phyloP scores from a whole-genome alignment of 176 grass and related monocot species.

The Musa itinerans region DNA sequence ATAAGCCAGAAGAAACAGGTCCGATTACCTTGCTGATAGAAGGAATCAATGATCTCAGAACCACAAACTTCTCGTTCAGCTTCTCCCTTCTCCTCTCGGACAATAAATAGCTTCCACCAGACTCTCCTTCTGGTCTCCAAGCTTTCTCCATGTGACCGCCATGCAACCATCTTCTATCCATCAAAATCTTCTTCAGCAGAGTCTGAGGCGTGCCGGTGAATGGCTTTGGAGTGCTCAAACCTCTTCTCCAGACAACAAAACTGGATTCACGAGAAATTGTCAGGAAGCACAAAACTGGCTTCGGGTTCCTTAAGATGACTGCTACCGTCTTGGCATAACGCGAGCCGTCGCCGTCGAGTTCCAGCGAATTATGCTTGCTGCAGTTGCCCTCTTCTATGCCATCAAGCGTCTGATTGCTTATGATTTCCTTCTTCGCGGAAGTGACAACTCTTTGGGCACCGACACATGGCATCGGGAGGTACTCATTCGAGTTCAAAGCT shows the following conservation, averaged over 20 bases:
- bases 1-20: too few relatives aligned
- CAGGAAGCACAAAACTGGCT: not conserved
- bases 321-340: constrained; percentile 31
- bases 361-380: constrained; percentile 21
- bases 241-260: constrained; percentile 53
- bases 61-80: constrained; percentile 72
- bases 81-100: constrained; percentile 71
- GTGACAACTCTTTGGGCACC: not conserved
- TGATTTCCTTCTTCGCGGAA: not conserved
- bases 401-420: constrained; percentile 3
- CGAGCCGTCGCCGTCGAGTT: constrained; percentile 21
- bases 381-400: too few relatives aligned
- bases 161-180: constrained; percentile 19
- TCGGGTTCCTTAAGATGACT: constrained; percentile 24
- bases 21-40: constrained; percentile 63
- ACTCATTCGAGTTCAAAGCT: constrained; percentile 7
- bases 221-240: not conserved
- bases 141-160: not conserved
- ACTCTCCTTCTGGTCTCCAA: constrained; percentile 23
- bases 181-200: constrained; percentile 61
- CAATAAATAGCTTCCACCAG: constrained; percentile 37
- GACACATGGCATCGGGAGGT: not conserved
- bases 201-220: constrained; percentile 37
- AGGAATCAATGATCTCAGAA: constrained; percentile 55
- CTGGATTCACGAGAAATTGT: constrained; percentile 22